Base-by-base conservation (phyloP, 2,329 filamentous ascomycete genomes). In the Fusarium coicis region DNA sequence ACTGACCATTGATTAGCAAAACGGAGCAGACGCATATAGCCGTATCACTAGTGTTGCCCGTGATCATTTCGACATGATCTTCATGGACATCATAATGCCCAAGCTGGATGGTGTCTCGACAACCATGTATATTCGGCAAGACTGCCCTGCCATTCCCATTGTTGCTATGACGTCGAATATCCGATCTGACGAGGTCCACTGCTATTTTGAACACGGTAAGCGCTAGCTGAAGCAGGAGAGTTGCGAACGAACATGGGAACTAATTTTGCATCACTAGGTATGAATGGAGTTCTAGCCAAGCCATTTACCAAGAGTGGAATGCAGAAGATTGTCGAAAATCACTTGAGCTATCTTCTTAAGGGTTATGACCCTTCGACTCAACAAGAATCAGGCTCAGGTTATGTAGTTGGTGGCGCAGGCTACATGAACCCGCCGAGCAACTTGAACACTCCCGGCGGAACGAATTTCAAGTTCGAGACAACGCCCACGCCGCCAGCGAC, bases 91-190 rank as follows among this genome's bases (percentile, higher is more conserved):
- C 73, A 97, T 99, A 76, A 98, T 99, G 96, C 96, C 96, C 10
- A 93, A 95, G 73, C 87, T 98, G 60, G 96, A 98, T 78, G 96
- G 96, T 75, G 95, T 98, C 10, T 97, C 95, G 21, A 96, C 96
- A 6, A 97, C 95, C 64, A 93, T 96, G 78, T 91, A 97, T 70
- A 98, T 99, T 74, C 91, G 96, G 59, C 93, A 97, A 79, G 94
- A 96, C 70, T 91, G 95, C 72, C 90, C 91, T 42, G 90, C 91
- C 10, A 91, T 93, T 26, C 96, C 96, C 1, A 97, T 99, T 77
- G 94, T 99, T 66, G 96, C 96, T 52, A 98, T 99, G 96, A 99
- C 96, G 7, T 98, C 96, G 7, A 99, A 98, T 80, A 98, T 99
- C 73, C 90, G 96, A 73, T 95, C 94, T 68, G 96, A 98, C 78